phyloP scores from a whole-genome alignment of 106 monocot genomes.

The Platanthera zijinensis region DNA sequence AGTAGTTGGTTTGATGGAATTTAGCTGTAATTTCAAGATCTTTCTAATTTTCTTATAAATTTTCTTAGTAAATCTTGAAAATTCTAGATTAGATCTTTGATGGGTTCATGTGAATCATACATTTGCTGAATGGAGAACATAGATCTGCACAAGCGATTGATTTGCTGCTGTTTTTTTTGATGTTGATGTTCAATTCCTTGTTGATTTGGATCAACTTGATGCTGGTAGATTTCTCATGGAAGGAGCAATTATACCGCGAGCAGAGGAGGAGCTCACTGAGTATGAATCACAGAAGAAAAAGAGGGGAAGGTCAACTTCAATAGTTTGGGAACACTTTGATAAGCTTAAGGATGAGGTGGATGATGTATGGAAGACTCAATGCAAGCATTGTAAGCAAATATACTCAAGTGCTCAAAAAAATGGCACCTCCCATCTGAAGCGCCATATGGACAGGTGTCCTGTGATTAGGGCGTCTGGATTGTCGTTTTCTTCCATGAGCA shows the following conservation, averaged over 20 bases:
- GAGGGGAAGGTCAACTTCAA: slow-evolving; percentile 6
- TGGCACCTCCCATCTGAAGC: slow-evolving; percentile 10
- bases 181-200: not conserved
- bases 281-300: slow-evolving; percentile 2
- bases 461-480: not conserved
- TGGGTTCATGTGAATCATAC: not conserved
- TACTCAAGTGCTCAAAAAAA: slow-evolving; percentile 13
- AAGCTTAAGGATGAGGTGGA: slow-evolving; percentile 9
- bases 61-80: not conserved
- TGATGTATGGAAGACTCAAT: slow-evolving; percentile 11
- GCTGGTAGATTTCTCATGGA: slow-evolving; percentile 2
- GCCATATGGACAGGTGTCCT: slow-evolving; percentile 10
- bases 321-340: slow-evolving; percentile 14
- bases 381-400: slow-evolving; percentile 12
- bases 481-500: not conserved
- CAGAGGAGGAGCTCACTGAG: not conserved
- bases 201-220: slow-evolving; percentile 6
- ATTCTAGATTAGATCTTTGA: not conserved
- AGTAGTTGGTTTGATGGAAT: not conserved
- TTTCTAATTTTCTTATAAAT: not conserved
- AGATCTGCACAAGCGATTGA: not conserved
- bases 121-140: not conserved
- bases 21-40: not conserved
- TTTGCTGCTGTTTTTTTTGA: slow-evolving; percentile 1
- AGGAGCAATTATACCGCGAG: slow-evolving; percentile 4